A percentile compares a stretch with the other conserved stretches of the same genome.
Conservation (phyloP, 768 basidiomycete genomes). For the Paxillus rubicundulus region DNA sequence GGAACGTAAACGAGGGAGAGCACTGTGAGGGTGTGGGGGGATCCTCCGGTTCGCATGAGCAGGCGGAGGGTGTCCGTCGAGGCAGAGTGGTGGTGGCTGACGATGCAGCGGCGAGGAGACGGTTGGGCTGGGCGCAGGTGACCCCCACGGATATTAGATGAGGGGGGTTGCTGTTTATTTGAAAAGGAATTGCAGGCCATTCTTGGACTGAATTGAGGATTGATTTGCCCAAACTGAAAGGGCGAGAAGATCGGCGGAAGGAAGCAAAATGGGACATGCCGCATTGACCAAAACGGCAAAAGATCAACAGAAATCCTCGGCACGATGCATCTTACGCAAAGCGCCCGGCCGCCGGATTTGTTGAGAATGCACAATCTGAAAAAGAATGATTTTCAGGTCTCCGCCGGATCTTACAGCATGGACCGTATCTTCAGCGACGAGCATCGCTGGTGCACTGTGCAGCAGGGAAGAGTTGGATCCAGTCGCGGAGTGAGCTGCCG, state of each 20-base stretch:
- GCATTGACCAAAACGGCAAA: conserved; percentile 18
- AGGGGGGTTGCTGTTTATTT: not conserved
- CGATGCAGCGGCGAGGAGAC: no score
- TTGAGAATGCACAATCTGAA: conserved; percentile 11
- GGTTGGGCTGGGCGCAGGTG: no score
- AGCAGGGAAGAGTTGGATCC: no score
- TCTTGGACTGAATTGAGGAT: conserved; percentile 15
- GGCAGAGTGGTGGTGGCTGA: no score
- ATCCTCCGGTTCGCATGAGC: not conserved
- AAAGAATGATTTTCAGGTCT: conserved; percentile 16
- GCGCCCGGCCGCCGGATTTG: conserved; percentile 15
- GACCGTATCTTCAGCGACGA: no score
- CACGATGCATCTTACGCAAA: conserved; percentile 14
- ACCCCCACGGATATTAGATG: not conserved
- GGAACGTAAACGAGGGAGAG: conserved; percentile 4
- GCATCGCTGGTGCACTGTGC: no score
- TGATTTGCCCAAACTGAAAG: conserved; percentile 23
- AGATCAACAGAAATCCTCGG: conserved; percentile 29
- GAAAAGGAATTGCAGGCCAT: not conserved
- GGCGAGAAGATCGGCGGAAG: conserved; percentile 36
- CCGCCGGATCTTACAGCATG: no score
- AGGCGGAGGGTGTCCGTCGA: no score
- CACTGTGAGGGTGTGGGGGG: not conserved
- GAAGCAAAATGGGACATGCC: conserved; percentile 9
- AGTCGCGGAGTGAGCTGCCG: no score